Base-by-base conservation (phyloP, 192 early-diverging fungal genomes). In the Umbelopsis ramanniana region DNA sequence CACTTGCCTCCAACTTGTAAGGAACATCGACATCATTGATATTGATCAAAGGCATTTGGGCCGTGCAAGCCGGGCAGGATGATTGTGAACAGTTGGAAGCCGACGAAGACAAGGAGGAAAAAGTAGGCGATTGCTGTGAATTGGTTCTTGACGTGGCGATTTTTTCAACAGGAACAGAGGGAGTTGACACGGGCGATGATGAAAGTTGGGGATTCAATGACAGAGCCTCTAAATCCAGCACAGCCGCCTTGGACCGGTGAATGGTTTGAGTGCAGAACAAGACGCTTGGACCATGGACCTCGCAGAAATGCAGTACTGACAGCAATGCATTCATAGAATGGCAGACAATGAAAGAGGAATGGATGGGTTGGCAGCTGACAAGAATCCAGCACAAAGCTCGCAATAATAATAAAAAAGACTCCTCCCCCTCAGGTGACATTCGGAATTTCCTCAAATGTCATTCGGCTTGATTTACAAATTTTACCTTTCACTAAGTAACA, bases 271-370 rank as follows among this genome's bases (percentile, higher is more conserved):
- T 83, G 67, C 82, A 83, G 54, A 81, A 83, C 24, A 81, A 76
- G 37, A 77, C 76, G 40, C 79, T 76, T 40, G 78, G 79, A 11
- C 82, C 82, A 66, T 83, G 73, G 45, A 72, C 74, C 38, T 83
- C 82, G 55, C 82, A 83, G 75, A 83, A 83, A 55, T 81, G 79
- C 40, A 83, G 57, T 24, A 83, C 73, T n/a, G 82, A 77, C 45
- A 80, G 67, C 22, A 81, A 68, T 46, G 79, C 82, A 75, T 83
- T 83, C 82, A 83, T 83, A 33, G 50, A 63, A 63, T 63, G 57
- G 33, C 17, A 37, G 57, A 33, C 33, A 63, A 35, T 63, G 3
- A 29, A 37, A 37, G n/a, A 35, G 29, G 15, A 17, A 63, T 37
- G 26, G n/a, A 35, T 35, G n/a, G n/a, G n/a, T n/a, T n/a, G 57